Evolutionary conservation across 108 stramenopile species (phyloP).

Genomic region (Nannochloropsis oceanica): DNA sequence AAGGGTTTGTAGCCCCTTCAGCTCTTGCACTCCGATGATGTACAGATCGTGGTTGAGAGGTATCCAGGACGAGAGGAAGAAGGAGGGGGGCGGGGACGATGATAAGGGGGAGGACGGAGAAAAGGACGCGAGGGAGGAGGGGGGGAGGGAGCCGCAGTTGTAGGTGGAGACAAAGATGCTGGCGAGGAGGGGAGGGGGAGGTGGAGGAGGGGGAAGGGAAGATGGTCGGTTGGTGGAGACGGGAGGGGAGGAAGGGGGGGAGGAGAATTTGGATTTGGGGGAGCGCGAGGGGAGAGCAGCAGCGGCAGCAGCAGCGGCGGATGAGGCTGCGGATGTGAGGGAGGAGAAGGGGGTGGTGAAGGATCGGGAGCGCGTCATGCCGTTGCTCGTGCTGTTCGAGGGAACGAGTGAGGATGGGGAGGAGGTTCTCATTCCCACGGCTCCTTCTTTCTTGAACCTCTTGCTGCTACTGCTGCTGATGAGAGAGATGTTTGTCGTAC

Average conservation of each 20-base stretch:
- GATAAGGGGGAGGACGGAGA: neutral
- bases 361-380: too few species aligned
- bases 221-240: neutral
- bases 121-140: neutral
- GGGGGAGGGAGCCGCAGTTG: neutral
- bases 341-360: too few species aligned
- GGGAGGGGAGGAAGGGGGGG: neutral
- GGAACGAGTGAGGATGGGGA: too few species aligned
- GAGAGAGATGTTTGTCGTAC: too few species aligned
- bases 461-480: too few species aligned
- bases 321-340: neutral
- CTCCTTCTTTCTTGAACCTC: neutral
- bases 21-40: neutral
- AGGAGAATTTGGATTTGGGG: too few species aligned
- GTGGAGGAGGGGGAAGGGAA: too few species aligned
- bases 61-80: neutral
- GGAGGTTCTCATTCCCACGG: neutral
- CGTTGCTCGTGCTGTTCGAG: too few species aligned
- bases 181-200: neutral
- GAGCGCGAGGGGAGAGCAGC: neutral
- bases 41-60: neutral
- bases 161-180: neutral
- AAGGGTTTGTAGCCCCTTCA: neutral
- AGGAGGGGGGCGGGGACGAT: neutral
- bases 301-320: neutral